Conservation (phyloP, 2,329 filamentous ascomycete genomes). For the Emergomyces orientalis region DNA sequence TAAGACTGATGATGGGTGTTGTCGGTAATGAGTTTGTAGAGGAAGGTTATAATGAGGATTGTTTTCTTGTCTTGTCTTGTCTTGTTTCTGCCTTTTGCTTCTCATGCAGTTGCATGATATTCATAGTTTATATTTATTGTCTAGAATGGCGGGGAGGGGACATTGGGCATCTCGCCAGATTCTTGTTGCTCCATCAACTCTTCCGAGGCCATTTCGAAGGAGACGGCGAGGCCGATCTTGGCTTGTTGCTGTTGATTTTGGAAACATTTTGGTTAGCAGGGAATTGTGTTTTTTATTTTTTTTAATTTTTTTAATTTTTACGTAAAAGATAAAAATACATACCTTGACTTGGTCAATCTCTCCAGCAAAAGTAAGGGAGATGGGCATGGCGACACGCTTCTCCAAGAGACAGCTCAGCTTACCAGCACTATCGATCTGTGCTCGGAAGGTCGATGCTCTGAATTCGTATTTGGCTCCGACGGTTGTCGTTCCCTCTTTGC, state of each 20-base stretch:
- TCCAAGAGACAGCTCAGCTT: conserved; percentile 88
- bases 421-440: conserved; percentile 89
- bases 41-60: background rate
- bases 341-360: conserved; percentile 96
- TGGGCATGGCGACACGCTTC: conserved; percentile 88
- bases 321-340: conserved; percentile 33
- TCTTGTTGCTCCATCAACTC: conserved; percentile 82
- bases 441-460: conserved; percentile 86
- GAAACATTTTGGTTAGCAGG: conserved; percentile 13
- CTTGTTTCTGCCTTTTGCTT: background rate
- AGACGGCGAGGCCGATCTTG: conserved; percentile 89
- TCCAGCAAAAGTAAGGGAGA: conserved; percentile 88
- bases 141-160: conserved; percentile 44
- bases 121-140: conserved; percentile 4
- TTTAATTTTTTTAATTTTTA: too few relatives aligned
- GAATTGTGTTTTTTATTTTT: background rate
- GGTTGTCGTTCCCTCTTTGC: conserved; percentile 82
- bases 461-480: conserved; percentile 98
- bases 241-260: conserved; percentile 63
- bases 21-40: background rate
- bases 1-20: background rate
- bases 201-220: conserved; percentile 75
- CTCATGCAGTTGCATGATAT: background rate
- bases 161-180: conserved; percentile 35
- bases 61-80: background rate